phyloP scores from a whole-genome alignment of 106 monocot species.

The Dendrobium officinale region DNA sequence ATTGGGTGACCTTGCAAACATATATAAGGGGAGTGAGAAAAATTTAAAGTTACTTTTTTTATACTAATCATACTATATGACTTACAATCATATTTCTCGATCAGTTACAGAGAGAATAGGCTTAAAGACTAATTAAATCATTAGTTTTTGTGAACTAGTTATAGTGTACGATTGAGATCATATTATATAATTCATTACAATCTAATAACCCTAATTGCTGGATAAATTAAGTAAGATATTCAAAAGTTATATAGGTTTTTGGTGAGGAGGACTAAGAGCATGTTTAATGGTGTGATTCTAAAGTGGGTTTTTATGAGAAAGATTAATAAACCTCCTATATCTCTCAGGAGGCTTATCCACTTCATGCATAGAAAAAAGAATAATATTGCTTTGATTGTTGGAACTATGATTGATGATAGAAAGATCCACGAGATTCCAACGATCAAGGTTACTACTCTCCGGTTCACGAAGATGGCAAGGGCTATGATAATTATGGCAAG shows the following conservation, averaged over 20 bases:
- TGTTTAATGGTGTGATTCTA: conserved; percentile 65
- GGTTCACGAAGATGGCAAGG: conserved; percentile 76
- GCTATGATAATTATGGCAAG: conserved; percentile 78
- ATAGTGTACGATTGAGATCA: too few relatives aligned
- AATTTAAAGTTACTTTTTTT: too few relatives aligned
- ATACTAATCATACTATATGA: too few relatives aligned
- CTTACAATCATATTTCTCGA: too few relatives aligned
- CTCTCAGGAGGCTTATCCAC: conserved; percentile 49
- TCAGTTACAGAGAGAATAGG: too few relatives aligned
- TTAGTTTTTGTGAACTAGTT: too few relatives aligned
- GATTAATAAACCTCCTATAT: conserved; percentile 75
- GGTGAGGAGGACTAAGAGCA: conserved; percentile 71
- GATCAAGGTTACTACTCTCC: conserved; percentile 73
- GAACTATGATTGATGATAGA: conserved; percentile 78
- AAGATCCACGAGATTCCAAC: conserved; percentile 69
- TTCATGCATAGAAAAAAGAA: conserved; percentile 63
- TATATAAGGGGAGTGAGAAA: too few relatives aligned
- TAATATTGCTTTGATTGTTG: conserved; percentile 75
- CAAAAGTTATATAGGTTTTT: conserved; percentile 70
- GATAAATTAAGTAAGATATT: too few relatives aligned
- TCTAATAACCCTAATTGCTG: too few relatives aligned
- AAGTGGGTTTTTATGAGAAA: conserved; percentile 89
- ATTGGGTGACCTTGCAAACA: too few relatives aligned
- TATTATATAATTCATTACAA: too few relatives aligned
- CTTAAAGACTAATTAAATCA: too few relatives aligned